Conservation (phyloP, 148 eudicot species). For the Cornus florida region DNA sequence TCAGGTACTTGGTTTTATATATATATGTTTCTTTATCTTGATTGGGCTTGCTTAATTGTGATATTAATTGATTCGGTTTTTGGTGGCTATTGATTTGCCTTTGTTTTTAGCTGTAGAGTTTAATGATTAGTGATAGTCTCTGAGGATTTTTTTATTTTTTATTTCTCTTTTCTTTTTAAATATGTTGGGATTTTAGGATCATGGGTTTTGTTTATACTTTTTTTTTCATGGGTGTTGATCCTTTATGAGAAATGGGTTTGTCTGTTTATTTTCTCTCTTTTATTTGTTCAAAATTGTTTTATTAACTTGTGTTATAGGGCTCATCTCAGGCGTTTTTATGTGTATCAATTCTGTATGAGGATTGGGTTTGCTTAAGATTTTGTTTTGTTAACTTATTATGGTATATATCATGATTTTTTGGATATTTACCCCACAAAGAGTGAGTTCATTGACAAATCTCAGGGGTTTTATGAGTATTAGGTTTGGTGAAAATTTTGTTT, state of each 20-base stretch:
- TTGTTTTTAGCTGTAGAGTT: neutral
- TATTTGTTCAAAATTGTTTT: neutral
- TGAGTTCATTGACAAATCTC: no score
- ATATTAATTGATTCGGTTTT: neutral
- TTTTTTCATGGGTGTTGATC: neutral
- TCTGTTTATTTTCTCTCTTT: neutral
- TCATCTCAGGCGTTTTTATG: neutral
- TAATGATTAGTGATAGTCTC: neutral
- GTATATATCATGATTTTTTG: neutral
- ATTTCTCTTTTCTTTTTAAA: neutral
- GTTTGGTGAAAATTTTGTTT: no score
- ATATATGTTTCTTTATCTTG: neutral
- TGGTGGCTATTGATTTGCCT: neutral
- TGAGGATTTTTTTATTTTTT: neutral
- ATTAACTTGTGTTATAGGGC: neutral
- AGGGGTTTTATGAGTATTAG: no score
- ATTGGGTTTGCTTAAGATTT: neutral
- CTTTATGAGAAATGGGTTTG: neutral
- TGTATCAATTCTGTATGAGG: neutral
- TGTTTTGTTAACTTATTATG: constrained; percentile 36
- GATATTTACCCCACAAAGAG: neutral
- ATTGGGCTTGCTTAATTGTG: neutral
- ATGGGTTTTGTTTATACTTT: neutral
- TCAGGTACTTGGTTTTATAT: constrained; percentile 2
- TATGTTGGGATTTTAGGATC: no score